Base-by-base conservation (phyloP, 495 filamentous ascomycete species). In the Articulospora tetracladia region DNA sequence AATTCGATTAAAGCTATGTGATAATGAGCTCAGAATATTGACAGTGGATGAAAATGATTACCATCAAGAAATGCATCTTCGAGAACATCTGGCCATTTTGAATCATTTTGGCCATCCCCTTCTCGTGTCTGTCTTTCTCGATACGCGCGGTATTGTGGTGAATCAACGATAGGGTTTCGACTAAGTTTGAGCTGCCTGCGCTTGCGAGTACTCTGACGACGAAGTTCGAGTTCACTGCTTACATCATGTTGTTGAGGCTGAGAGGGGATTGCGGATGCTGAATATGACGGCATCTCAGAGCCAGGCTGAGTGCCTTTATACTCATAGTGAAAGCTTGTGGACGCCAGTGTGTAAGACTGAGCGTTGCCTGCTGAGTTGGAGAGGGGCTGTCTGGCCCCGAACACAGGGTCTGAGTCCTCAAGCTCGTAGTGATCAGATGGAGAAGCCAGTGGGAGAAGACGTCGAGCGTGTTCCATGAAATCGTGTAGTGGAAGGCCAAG, bases 61-160 rank as follows among this genome's bases (percentile, higher is more conserved):
- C 94, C 93, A 74, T 91, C 88, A 68, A 94, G 86, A 68, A 98
- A 98, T 19, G 90, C 89, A 70, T 87, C 80, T 70, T 98, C 94
- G 17, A 97, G 73, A 62, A 86, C 75, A 62, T 92, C 86, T 4
- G 92, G 87, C 93, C 93, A 98, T 62, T 68, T 70, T 52, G 24
- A 22, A 54, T 68, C 66, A 10, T 66, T 63, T 3, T 70, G 58
- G 1, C 19, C 7, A 41, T 61, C 64, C 3, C 63, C 71, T 60
- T 78, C 77, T 50, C 82, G 80, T 59, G 77, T 79, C 70, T 91
- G 88, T 61, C 86, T 83, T 53, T 80, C 80, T 62, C 92, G 81
- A 71, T 88, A 89, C 61, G 83, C 79, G 48, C 74, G 75, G 73
- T 94, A 97, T 57, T 84, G 75, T 24, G 74, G 72, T 25, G 76